These are phyloP conservation scores for Bondarzewia mesenterica DNA, from an alignment of 1,284 basidiomycete species.

Conservation along the genomic window DNA sequence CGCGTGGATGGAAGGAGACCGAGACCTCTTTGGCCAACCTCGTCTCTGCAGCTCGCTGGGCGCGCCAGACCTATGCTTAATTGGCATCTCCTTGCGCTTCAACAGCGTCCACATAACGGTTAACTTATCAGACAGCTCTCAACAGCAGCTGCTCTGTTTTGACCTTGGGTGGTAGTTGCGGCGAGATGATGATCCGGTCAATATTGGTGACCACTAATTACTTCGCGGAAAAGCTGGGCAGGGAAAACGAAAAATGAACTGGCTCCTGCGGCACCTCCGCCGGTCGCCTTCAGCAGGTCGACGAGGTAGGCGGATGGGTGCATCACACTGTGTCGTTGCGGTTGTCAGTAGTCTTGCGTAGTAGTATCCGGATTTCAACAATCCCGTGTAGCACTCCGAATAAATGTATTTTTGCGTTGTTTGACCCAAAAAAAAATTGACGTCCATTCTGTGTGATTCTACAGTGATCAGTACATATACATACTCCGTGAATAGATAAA, in stretches of 20 bases:
- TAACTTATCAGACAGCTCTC: constrained; percentile 32
- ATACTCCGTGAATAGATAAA: neutral
- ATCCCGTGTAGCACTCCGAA: constrained; percentile 7
- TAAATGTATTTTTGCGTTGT: neutral
- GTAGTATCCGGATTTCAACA: constrained; percentile 16
- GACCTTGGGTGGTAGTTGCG: constrained; percentile 27
- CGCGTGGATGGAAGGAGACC: constrained; percentile 95
- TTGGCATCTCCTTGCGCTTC: constrained; percentile 61
- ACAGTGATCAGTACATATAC: neutral
- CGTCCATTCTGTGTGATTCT: neutral
- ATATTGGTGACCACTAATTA: constrained; percentile 8
- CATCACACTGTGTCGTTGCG: neutral
- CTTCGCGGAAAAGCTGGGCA: too few relatives aligned
- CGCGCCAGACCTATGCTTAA: constrained; percentile 75
- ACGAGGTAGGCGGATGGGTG: neutral
- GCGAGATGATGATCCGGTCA: constrained; percentile 17
- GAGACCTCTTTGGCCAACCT: constrained; percentile 86
- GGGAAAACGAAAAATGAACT: neutral
- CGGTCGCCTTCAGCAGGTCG: neutral
- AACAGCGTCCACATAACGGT: constrained; percentile 69
- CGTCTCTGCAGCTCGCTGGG: constrained; percentile 87
- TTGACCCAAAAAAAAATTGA: neutral
- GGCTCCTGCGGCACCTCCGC: neutral
- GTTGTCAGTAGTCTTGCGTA: constrained; percentile 8
- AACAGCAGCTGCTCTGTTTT: constrained; percentile 23